Conservation (phyloP, 768 basidiomycete genomes). For the Amanita polypyramis region DNA sequence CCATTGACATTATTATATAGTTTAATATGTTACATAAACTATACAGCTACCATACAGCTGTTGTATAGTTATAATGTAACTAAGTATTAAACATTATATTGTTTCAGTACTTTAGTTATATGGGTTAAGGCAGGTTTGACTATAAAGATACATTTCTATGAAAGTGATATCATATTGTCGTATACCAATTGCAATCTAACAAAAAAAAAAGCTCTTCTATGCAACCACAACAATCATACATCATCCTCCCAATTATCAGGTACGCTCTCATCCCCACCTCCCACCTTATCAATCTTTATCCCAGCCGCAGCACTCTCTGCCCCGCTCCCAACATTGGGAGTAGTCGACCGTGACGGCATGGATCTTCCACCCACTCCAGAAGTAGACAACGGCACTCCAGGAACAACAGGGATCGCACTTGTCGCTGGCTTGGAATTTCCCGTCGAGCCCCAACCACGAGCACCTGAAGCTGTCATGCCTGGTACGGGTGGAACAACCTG, state of each 20-base stretch:
- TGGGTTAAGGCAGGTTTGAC: too few relatives aligned
- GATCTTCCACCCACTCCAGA: neutral
- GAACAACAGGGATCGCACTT: neutral
- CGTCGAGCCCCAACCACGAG: slow-evolving; percentile 7
- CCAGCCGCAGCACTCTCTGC: slow-evolving; percentile 2
- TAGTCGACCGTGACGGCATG: neutral
- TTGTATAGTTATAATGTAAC: too few relatives aligned
- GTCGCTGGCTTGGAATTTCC: neutral
- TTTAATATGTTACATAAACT: too few relatives aligned
- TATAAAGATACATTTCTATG: too few relatives aligned
- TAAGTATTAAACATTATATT: too few relatives aligned
- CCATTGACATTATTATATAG: too few relatives aligned
- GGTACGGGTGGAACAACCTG: neutral
- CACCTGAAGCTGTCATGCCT: slow-evolving; percentile 1
- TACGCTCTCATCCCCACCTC: slow-evolving; percentile 9
- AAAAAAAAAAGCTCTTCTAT: too few relatives aligned
- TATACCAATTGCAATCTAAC: too few relatives aligned
- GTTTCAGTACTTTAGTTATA: too few relatives aligned
- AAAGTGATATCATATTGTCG: too few relatives aligned
- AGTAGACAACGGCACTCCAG: neutral
- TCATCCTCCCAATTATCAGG: slow-evolving; percentile 29
- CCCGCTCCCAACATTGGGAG: neutral
- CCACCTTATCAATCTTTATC: slow-evolving; percentile 1
- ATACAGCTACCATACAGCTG: too few relatives aligned
- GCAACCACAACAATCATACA: too few relatives aligned